Conservation (phyloP, 2,329 filamentous ascomycete genomes). For the Sporothrix euskadiensis region DNA sequence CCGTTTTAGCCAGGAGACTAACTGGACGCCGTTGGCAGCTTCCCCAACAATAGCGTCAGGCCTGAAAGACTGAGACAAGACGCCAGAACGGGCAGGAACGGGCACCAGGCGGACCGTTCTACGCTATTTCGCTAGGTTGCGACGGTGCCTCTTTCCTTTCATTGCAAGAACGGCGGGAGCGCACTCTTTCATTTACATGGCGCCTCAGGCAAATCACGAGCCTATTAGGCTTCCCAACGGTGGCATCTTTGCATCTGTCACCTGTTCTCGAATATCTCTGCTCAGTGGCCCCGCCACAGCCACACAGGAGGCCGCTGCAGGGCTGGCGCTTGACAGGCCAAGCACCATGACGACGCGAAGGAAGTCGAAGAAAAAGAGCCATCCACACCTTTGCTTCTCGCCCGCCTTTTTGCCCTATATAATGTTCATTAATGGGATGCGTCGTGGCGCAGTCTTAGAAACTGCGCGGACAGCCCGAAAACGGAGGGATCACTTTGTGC, state of each 20-base stretch:
- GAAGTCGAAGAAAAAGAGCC: neutral
- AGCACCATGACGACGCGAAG: neutral
- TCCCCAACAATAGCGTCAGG: conserved; percentile 10
- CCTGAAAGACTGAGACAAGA: conserved; percentile 4
- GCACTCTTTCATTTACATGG: neutral
- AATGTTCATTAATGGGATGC: neutral
- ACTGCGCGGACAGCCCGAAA: conserved; percentile 11
- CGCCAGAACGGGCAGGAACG: conserved; percentile 23
- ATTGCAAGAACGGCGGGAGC: neutral
- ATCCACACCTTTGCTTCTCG: neutral
- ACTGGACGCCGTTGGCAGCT: conserved; percentile 12
- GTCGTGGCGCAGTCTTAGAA: conserved; percentile 9
- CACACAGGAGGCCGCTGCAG: conserved; percentile 19
- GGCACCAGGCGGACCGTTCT: conserved; percentile 19
- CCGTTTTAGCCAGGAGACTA: conserved; percentile 16
- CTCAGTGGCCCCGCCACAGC: neutral
- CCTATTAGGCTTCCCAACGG: conserved; percentile 4
- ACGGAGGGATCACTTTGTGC: neutral
- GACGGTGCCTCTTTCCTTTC: neutral
- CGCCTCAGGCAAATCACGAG: neutral
- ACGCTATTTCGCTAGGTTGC: conserved; percentile 19
- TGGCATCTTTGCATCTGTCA: neutral
- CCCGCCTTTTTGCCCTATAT: neutral
- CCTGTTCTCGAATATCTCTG: neutral
- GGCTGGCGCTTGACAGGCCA: neutral